phyloP scores from a whole-genome alignment of 768 basidiomycete genomes.

The Daedalea quercina region DNA sequence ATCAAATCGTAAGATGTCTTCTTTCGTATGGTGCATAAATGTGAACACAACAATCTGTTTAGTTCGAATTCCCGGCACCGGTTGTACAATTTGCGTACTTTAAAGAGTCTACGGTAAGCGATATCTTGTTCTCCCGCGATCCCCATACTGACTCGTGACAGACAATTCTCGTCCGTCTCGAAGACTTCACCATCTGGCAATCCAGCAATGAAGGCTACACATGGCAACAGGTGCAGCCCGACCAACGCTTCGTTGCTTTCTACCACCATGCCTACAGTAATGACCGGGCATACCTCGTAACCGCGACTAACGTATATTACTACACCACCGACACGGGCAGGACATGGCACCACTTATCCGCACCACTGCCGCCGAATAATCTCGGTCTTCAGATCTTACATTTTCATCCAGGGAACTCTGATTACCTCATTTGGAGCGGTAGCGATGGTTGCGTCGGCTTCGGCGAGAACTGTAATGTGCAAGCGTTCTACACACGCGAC shows the following conservation, averaged over 20 bases:
- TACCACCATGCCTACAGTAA: constrained; percentile 76
- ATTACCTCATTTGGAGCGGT: constrained; percentile 88
- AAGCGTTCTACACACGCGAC: constrained; percentile 68
- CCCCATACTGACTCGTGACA: constrained; percentile 20
- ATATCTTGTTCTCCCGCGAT: neutral
- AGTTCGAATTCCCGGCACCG: constrained; percentile 63
- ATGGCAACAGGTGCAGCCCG: constrained; percentile 64
- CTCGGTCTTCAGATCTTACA: constrained; percentile 72
- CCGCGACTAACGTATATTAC: constrained; percentile 51
- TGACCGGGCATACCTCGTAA: constrained; percentile 90
- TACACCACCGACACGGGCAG: constrained; percentile 82
- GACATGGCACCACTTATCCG: constrained; percentile 57
- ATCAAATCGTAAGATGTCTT: constrained; percentile 51
- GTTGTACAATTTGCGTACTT: constrained; percentile 83
- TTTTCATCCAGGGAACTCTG: constrained; percentile 77
- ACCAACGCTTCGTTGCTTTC: constrained; percentile 69
- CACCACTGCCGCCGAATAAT: constrained; percentile 69
- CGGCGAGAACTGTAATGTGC: constrained; percentile 55
- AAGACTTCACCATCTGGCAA: constrained; percentile 82
- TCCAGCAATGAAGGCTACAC: constrained; percentile 92
- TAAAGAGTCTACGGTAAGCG: constrained; percentile 59
- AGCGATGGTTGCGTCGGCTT: constrained; percentile 53
- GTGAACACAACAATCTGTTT: neutral
- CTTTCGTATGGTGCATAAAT: neutral
- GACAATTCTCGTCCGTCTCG: constrained; percentile 79